Conservation (phyloP, 176 grass and related monocot species). For the Rhipidocladum racemiflorum region DNA sequence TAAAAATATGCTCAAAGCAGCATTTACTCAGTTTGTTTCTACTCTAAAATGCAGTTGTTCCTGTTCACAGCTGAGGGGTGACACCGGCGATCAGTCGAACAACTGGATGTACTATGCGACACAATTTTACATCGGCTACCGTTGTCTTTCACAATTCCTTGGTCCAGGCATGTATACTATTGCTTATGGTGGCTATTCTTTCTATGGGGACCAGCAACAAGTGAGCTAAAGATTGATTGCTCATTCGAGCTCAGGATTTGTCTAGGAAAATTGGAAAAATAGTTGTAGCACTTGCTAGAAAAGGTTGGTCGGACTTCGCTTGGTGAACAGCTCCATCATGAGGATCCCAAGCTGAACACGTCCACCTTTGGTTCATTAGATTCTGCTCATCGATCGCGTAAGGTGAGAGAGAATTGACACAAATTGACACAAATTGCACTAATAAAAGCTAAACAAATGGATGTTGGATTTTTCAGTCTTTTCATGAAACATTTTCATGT, state of each 20-base stretch:
- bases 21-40: not conserved
- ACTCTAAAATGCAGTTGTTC: not conserved
- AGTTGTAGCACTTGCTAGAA: slow-evolving; percentile 45
- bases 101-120: slow-evolving; percentile 61
- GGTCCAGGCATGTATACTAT: slow-evolving; percentile 66
- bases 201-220: slow-evolving; percentile 69
- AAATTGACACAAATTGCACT: too few relatives aligned
- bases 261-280: not conserved
- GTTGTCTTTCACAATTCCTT: slow-evolving; percentile 55
- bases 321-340: too few relatives aligned
- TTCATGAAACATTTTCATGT: too few relatives aligned
- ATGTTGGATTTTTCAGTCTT: too few relatives aligned
- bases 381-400: too few relatives aligned
- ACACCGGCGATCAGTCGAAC: slow-evolving; percentile 61
- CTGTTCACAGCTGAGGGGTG: slow-evolving; percentile 35
- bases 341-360: too few relatives aligned
- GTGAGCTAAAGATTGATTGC: slow-evolving; percentile 50
- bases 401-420: too few relatives aligned
- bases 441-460: too few relatives aligned
- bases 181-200: slow-evolving; percentile 54
- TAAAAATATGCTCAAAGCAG: not conserved
- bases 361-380: too few relatives aligned
- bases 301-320: too few relatives aligned
- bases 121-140: slow-evolving; percentile 61
- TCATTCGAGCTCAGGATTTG: not conserved